Evolutionary conservation across 768 basidiomycete species (phyloP), one percentile per base, ranked within the genome.

Genomic region (Suillus clintonianus): DNA sequence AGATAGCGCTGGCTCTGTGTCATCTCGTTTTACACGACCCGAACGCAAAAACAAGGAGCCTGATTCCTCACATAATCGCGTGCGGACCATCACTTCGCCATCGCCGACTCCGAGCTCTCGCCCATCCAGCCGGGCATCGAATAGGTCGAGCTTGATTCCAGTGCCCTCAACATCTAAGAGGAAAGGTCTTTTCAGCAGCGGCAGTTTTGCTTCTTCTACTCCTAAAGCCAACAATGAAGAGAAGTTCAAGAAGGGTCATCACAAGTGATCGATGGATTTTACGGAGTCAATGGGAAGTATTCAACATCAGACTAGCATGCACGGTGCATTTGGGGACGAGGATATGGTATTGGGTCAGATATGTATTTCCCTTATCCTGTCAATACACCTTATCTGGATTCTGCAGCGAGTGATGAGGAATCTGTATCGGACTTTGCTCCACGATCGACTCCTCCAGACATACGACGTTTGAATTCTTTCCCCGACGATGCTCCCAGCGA

Each of bases 111-210:
- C 69, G 37, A 64, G 65, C 65, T 62, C 73, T 53, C 67, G 69
- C 13, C 66, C 77, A 59, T 65, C 71, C 1, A 73, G 71, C 62
- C 69, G 71, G 30, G 53, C 64, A 32, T 71, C 77, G 6, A 60
- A 63, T 51, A 60, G 62, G 19, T 64, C 74, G 9, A 84, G 83
- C 60, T 76, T 79, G 36, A 83, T 86, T 60, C 84, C 85, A 15
- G 76, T 83, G 5, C 76, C 76, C 27, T 76, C 83, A 19, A 76
- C 79, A 22, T 67, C 72, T 58, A 81, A 80, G 67, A 65, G 61
- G 50, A 47, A 64, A 51, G 62, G 64, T 53, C n/a, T 60, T 45
- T 61, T 50, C 37, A 37, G 34, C 15, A 63, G 71, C 22, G 67
- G 47, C 8, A 39, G 64, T 4, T 74, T 57, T 41, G 24, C 39